Evolutionary conservation across 2,329 filamentous ascomycete genomes (phyloP), one percentile per base, ranked within the genome.

Genomic region (Phoma sp.): DNA sequence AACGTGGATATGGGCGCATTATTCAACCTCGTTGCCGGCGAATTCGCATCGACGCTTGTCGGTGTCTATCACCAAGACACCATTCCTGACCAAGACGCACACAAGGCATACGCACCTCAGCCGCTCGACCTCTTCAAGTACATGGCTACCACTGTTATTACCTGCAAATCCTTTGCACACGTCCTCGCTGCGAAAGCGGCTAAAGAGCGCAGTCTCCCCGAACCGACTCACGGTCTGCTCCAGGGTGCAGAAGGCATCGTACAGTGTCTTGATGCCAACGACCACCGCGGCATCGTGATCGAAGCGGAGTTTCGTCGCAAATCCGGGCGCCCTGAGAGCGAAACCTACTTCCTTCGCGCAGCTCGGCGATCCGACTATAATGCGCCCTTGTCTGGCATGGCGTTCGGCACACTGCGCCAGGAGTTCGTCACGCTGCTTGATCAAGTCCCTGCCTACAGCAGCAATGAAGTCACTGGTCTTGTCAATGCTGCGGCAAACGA

Each of bases 301-400:
- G 87, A 91, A 68, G 89, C 96, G 84, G 94, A 99, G 75, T 85
- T 96, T 64, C 84, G 95, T 10, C 82, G 94, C 51, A 89, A 92
- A 65, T 94, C 89, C 66, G 93, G 94, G 0, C 82, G 92, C 4
- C 86, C 88, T 0, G 88, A 96, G 15, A 77, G 83, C 8, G 94
- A 97, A 75, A 84, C 80, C 76, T 89, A 84, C 67, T 82, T 85
- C 60, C 65, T 89, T 15, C 64, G 63, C 38, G 38, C 63, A 8
- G 46, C 63, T 35, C 44, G 51, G 12, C 19, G 45, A 2, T 49
- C 63, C 21, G 65, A 68, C 22, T 68, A 67, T 44, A 61, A 62
- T 15, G 29, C 33, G 10, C 58, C 68, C 3, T 32, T 52, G 3
- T 35, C 43, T 1, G 55, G 58, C 44, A 55, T 55, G 54, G 9